Conservation (phyloP, 2,329 filamentous ascomycete genomes). For the Cadophora sp. region DNA sequence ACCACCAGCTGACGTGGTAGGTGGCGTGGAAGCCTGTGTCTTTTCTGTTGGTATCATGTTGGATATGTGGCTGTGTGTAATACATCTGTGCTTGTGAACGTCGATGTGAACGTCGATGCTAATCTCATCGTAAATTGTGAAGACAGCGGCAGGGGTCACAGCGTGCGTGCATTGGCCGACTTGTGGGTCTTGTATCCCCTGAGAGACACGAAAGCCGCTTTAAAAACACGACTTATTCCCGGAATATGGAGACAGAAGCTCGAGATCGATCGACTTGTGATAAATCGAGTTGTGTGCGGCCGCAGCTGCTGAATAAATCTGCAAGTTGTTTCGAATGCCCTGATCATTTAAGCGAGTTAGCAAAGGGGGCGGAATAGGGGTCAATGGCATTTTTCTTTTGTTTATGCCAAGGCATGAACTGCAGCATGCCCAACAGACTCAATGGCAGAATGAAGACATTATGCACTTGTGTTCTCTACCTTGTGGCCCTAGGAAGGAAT, state of each 20-base stretch:
- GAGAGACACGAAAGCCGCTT: neutral
- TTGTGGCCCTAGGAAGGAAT: neutral
- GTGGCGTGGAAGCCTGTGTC: neutral
- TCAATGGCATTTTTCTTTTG: neutral
- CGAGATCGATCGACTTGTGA: neutral
- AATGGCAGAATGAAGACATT: no score
- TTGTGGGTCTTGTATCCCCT: neutral
- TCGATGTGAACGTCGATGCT: neutral
- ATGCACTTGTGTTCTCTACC: neutral
- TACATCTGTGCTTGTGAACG: neutral
- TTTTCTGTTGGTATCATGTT: neutral
- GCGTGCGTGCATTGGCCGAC: neutral
- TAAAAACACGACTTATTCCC: neutral
- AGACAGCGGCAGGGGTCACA: neutral
- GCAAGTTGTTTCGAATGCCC: neutral
- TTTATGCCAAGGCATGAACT: neutral
- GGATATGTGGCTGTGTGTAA: neutral
- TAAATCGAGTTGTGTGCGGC: neutral
- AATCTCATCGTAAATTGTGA: neutral
- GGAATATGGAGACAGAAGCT: neutral
- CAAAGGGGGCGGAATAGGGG: neutral
- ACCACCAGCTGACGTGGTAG: neutral
- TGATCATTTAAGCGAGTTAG: constrained; percentile 1
- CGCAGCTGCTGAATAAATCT: neutral
- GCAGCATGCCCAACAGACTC: neutral